Evolutionary conservation across 352 stramenopile species (phyloP).

Genomic region (Pythium vanterpoolii): DNA sequence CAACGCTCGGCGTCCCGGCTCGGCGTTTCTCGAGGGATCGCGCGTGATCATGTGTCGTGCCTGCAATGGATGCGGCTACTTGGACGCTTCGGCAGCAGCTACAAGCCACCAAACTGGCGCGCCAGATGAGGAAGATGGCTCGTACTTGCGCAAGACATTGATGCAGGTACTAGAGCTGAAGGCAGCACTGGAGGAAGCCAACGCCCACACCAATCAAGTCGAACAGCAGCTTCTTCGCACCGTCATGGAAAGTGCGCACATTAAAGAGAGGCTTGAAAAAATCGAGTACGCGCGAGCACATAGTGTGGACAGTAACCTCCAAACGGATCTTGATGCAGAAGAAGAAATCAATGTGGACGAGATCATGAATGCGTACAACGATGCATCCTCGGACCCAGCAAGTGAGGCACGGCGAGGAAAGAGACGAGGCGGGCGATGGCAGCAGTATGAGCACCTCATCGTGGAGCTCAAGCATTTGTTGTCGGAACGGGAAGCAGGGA

Average conservation of each 20-base stretch:
- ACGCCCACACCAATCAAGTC: conserved; percentile 25
- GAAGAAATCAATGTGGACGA: conserved; percentile 46
- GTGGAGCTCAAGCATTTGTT: conserved; percentile 59
- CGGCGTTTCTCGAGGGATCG: conserved; percentile 17
- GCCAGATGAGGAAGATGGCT: conserved; percentile 30
- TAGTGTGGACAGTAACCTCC: conserved; percentile 32
- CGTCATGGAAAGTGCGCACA: conserved; percentile 21
- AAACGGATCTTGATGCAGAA: conserved; percentile 53
- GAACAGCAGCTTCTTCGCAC: conserved; percentile 40
- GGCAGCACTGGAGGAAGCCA: conserved; percentile 35
- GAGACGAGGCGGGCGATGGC: conserved; percentile 26
- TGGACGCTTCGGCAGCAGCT: conserved; percentile 24
- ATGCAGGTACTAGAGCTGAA: conserved; percentile 60
- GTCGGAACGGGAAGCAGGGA: conserved; percentile 36
- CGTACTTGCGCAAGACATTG: conserved; percentile 61
- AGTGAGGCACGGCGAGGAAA: neutral
- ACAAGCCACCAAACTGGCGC: conserved; percentile 1
- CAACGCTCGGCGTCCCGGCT: conserved; percentile 13
- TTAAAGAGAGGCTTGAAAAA: conserved; percentile 39
- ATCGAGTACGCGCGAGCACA: conserved; percentile 32
- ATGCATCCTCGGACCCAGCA: neutral
- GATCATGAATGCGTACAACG: conserved; percentile 31
- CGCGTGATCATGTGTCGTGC: conserved; percentile 47
- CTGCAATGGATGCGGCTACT: conserved; percentile 53
- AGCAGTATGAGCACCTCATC: conserved; percentile 67